Evolutionary conservation across 2,329 filamentous ascomycete species (phyloP).

Genomic region (Zasmidium citrigriseum): DNA sequence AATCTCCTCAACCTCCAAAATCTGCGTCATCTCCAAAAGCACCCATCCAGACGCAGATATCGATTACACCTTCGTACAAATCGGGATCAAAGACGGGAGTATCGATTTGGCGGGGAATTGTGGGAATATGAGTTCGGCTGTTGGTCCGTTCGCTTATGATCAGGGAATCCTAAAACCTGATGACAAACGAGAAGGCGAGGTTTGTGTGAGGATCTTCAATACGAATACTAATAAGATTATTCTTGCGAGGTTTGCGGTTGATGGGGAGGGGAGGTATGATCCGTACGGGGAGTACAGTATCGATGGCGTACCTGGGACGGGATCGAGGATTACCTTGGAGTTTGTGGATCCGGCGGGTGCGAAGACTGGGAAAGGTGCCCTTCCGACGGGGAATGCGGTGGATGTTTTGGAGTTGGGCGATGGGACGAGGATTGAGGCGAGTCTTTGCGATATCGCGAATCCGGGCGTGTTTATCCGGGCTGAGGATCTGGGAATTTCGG

Average conservation of each 20-base stretch:
- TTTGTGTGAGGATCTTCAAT: conserved; percentile 64
- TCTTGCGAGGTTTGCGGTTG: conserved; percentile 57
- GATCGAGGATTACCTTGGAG: conserved; percentile 58
- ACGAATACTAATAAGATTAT: conserved; percentile 71
- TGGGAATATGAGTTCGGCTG: conserved; percentile 70
- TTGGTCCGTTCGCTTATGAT: conserved; percentile 67
- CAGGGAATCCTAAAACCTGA: conserved; percentile 48
- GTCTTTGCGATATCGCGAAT: conserved; percentile 65
- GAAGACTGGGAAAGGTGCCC: conserved; percentile 58
- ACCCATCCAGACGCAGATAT: conserved; percentile 56
- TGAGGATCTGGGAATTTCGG: conserved; percentile 52
- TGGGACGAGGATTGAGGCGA: conserved; percentile 49
- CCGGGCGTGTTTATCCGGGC: conserved; percentile 65
- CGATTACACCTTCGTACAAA: conserved; percentile 71
- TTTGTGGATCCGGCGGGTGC: conserved; percentile 65
- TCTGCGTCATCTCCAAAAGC: conserved; percentile 64
- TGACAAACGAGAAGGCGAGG: conserved; percentile 18
- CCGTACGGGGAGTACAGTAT: conserved; percentile 58
- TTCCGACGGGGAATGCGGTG: conserved; percentile 60
- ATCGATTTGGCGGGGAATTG: conserved; percentile 72
- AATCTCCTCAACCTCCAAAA: conserved; percentile 68
- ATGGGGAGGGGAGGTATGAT: conserved; percentile 43
- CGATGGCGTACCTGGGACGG: conserved; percentile 64
- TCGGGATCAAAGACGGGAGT: conserved; percentile 62
- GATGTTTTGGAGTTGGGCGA: conserved; percentile 48